A percentile compares a stretch with the other conserved stretches of the same genome.
Conservation (phyloP, 2,329 filamentous ascomycete genomes). For the Xylaria sp. region DNA sequence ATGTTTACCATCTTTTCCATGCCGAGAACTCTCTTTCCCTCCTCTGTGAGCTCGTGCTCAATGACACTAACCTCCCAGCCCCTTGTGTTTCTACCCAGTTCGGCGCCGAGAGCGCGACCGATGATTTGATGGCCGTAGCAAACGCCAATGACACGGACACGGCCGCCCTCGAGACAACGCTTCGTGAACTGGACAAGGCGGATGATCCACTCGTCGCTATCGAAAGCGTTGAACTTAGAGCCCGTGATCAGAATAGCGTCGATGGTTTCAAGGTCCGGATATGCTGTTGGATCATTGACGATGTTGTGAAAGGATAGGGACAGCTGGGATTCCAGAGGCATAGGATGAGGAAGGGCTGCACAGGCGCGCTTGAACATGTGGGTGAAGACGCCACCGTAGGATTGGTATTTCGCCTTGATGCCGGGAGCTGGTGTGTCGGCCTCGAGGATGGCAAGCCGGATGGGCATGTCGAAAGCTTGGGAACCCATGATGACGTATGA, state of each 20-base stretch:
- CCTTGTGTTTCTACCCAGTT: slow-evolving; percentile 71
- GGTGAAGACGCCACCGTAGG: slow-evolving; percentile 78
- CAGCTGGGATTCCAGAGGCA: slow-evolving; percentile 58
- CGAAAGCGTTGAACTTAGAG: slow-evolving; percentile 77
- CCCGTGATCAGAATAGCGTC: slow-evolving; percentile 88
- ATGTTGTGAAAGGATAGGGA: slow-evolving; percentile 76
- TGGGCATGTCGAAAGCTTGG: slow-evolving; percentile 52
- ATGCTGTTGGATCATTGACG: slow-evolving; percentile 69
- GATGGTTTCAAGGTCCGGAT: slow-evolving; percentile 77
- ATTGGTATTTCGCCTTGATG: slow-evolving; percentile 71
- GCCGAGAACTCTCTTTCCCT: slow-evolving; percentile 78
- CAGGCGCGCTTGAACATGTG: slow-evolving; percentile 67
- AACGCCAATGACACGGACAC: slow-evolving; percentile 78
- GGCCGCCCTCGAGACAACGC: slow-evolving; percentile 65
- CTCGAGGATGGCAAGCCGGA: slow-evolving; percentile 88
- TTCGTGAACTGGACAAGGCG: slow-evolving; percentile 76
- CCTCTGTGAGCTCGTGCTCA: slow-evolving; percentile 72
- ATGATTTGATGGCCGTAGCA: slow-evolving; percentile 93
- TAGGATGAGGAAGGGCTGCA: slow-evolving; percentile 55
- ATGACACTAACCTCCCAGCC: slow-evolving; percentile 88
- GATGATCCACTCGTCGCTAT: slow-evolving; percentile 78
- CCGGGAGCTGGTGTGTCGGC: slow-evolving; percentile 79
- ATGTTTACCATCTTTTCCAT: slow-evolving; percentile 64
- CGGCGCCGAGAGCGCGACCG: slow-evolving; percentile 74
- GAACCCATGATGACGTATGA: slow-evolving; percentile 45